Base-by-base conservation (phyloP, 2,329 filamentous ascomycete genomes). In the Fusarium sambucinum region DNA sequence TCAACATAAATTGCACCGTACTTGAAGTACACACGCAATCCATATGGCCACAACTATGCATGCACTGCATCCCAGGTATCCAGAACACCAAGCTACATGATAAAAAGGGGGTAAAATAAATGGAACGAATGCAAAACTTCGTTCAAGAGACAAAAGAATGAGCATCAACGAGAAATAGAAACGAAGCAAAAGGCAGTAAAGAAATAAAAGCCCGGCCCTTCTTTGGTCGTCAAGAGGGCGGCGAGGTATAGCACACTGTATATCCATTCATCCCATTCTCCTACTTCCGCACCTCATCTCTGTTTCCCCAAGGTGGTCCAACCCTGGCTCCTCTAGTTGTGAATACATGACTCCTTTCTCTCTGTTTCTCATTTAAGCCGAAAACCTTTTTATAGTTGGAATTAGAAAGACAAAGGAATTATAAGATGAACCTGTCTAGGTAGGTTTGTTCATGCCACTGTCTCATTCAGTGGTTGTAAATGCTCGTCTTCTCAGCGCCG, bases 21-120 rank as follows among this genome's bases (percentile, higher is more conserved):
- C 59, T 59, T 55, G 40, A 40, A 51, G 33, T 55, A 55, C 48
- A 60, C 47, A 52, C 30, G 17, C 37, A 44, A 53, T 60, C 68
- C 52, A 56, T 38, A 60, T 52, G 45, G 54, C 56, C 56, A 41
- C 52, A 56, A 55, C 42, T 62, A 61, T 48, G 52, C 64, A 70
- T 61, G 64, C 61, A 70, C 44, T 66, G 64, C 66, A 70, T 71
- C 67, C 56, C 63, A 72, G 69, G 55, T 78, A 78, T 78, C 77
- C 77, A 77, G 75, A 78, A 78, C 77, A 78, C 76, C 75, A 68
- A 75, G 74, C 75, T 72, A 64, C 68, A 73, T 64, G 62, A 55
- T 59, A 54, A 57, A 59, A 25, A 62, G 59, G 55, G 40, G 35
- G 51, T 33, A 50, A 63, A 37, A 32, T 44, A 62, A 63, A 32